Percentiles rank a stretch among this genome's conserved stretches.
Evolutionary conservation across 1,284 basidiomycete species (phyloP).

Genomic region (Golubevia pallescens): DNA sequence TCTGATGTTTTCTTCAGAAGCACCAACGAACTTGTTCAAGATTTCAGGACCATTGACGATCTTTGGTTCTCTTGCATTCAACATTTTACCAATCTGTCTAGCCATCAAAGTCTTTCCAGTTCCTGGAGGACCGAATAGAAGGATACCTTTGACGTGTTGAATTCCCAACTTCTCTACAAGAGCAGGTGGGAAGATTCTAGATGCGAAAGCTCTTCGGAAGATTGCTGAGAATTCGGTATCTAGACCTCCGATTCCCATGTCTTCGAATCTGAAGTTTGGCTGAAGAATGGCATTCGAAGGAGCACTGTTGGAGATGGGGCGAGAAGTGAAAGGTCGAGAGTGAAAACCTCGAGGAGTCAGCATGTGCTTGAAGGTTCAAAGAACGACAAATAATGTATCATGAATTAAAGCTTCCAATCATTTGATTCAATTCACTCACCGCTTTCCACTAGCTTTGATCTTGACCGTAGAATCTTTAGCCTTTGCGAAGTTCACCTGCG

Average conservation of each 20-base stretch:
- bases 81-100: conserved; percentile 98
- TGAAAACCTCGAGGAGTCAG: no score
- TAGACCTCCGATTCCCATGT: conserved; percentile 99
- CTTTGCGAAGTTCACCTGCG: conserved; percentile 87
- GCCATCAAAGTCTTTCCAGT: conserved; percentile 99
- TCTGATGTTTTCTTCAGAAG: conserved; percentile 97
- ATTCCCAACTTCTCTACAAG: conserved; percentile 98
- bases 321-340: no score
- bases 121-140: conserved; percentile 94
- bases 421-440: no score
- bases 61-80: conserved; percentile 97
- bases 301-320: conserved; percentile 69
- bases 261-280: conserved; percentile 99
- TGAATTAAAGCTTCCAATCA: no score
- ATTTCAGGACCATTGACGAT: conserved; percentile 98
- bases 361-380: no score
- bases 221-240: conserved; percentile 95
- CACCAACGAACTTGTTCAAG: conserved; percentile 95
- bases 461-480: conserved; percentile 81
- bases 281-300: conserved; percentile 93
- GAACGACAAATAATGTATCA: no score
- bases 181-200: conserved; percentile 93
- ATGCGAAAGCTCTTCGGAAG: conserved; percentile 97
- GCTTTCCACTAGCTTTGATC: conserved; percentile 89
- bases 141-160: conserved; percentile 97